A percentile compares a stretch with the other conserved stretches of the same genome.
Conservation (phyloP, 2,329 filamentous ascomycete genomes). For the Arthroderma sp. region DNA sequence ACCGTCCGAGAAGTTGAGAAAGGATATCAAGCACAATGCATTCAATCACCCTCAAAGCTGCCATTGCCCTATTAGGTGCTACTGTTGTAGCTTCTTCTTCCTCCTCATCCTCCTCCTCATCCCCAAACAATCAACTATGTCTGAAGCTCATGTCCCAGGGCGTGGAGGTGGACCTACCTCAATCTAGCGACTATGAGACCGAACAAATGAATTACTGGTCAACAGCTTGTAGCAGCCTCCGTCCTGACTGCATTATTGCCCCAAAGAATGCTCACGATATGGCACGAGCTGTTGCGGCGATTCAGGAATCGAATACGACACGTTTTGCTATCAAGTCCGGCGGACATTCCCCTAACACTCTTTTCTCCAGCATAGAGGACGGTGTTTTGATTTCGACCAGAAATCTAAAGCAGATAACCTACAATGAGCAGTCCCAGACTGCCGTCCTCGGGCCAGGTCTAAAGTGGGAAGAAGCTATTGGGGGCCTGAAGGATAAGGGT, state of each 20-base stretch:
- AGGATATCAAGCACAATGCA: neutral
- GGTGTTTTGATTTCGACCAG: conserved; percentile 37
- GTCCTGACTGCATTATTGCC: conserved; percentile 38
- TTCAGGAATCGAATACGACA: conserved; percentile 38
- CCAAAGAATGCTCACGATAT: conserved; percentile 42
- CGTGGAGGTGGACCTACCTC: conserved; percentile 1
- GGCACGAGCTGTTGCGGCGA: conserved; percentile 40
- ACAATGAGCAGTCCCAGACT: conserved; percentile 27
- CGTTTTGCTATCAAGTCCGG: conserved; percentile 44
- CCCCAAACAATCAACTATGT: neutral
- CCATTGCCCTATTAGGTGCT: neutral
- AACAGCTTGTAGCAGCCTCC: neutral
- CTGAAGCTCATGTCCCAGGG: conserved; percentile 1
- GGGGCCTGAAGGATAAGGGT: conserved; percentile 22
- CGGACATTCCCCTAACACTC: conserved; percentile 37
- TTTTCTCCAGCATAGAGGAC: conserved; percentile 36
- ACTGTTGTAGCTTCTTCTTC: neutral
- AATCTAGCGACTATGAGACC: conserved; percentile 2
- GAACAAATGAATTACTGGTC: conserved; percentile 9
- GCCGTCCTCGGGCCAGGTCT: conserved; percentile 30
- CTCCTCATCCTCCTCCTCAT: too few species aligned
- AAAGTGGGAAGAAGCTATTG: conserved; percentile 26
- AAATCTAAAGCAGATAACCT: conserved; percentile 30
- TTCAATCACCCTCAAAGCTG: neutral
- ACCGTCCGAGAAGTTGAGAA: neutral